A percentile compares a stretch with the other conserved stretches of the same genome.
Conservation (phyloP, 495 filamentous ascomycete genomes). For the Letharia columbiana region DNA sequence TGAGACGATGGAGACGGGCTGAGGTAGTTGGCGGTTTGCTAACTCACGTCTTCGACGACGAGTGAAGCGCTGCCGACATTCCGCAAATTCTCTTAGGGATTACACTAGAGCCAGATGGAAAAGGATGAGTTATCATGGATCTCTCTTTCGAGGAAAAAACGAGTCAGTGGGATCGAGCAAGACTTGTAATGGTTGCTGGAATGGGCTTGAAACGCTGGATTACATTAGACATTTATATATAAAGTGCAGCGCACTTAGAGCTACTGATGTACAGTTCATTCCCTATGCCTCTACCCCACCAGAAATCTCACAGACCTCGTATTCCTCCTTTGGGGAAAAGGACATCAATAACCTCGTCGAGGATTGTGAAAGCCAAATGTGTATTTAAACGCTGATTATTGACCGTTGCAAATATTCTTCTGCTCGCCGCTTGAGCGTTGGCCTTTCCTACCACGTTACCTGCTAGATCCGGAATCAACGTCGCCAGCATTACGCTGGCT, state of each 20-base stretch:
- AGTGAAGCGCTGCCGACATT: too few relatives aligned
- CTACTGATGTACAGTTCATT: not conserved
- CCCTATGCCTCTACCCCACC: not conserved
- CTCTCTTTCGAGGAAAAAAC: not conserved
- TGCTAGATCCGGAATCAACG: slow-evolving; percentile 70
- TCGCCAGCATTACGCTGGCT: slow-evolving; percentile 71
- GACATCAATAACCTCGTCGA: slow-evolving; percentile 70
- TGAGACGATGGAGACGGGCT: too few relatives aligned
- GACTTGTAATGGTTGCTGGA: not conserved
- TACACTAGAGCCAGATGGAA: too few relatives aligned
- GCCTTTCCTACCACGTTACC: slow-evolving; percentile 75
- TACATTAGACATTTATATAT: slow-evolving; percentile 1
- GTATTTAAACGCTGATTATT: slow-evolving; percentile 65
- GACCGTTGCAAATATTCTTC: slow-evolving; percentile 70
- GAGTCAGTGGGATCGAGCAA: not conserved
- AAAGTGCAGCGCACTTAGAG: not conserved
- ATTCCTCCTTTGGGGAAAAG: slow-evolving; percentile 45
- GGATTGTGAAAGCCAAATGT: slow-evolving; percentile 66
- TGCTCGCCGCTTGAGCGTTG: slow-evolving; percentile 75
- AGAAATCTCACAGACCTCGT: not conserved
- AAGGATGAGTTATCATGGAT: too few relatives aligned
- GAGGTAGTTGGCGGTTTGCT: too few relatives aligned
- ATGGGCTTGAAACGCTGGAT: not conserved
- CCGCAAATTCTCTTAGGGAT: too few relatives aligned
- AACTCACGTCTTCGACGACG: too few relatives aligned